phyloP scores from a whole-genome alignment of 2,329 filamentous ascomycete species.

The Pseudocercospora vitis region DNA sequence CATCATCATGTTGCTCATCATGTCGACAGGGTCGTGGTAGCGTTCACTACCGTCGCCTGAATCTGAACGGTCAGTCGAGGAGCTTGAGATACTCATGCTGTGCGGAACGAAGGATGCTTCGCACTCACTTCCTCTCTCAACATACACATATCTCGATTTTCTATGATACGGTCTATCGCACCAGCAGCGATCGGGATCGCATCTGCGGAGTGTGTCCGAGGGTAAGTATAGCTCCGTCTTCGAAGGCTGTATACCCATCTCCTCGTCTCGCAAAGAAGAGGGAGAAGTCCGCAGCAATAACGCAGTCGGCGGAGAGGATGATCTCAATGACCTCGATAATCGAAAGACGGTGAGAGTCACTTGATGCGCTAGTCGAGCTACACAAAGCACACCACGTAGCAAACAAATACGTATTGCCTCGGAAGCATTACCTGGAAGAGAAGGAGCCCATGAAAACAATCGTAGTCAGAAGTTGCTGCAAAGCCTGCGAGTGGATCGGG shows the following conservation, averaged over 20 bases:
- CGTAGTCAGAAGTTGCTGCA: not conserved
- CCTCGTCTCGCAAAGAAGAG: not conserved
- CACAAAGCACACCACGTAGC: slow-evolving; percentile 2
- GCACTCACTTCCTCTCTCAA: slow-evolving; percentile 26
- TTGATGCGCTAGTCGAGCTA: not conserved
- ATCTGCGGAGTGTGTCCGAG: slow-evolving; percentile 29
- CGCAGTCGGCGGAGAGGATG: not conserved
- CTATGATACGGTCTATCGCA: slow-evolving; percentile 26
- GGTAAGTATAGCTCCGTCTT: slow-evolving; percentile 30
- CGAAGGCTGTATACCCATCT: slow-evolving; percentile 32
- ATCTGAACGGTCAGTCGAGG: not conserved
- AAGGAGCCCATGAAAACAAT: slow-evolving; percentile 3
- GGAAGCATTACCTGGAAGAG: not conserved
- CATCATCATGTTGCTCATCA: slow-evolving; percentile 25
- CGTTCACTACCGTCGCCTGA: slow-evolving; percentile 26
- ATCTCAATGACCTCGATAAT: not conserved
- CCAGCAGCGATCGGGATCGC: slow-evolving; percentile 27
- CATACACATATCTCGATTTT: slow-evolving; percentile 28
- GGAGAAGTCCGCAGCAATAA: not conserved
- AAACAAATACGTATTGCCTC: not conserved
- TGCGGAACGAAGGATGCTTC: not conserved
- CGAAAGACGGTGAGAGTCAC: not conserved
- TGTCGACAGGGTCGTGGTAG: slow-evolving; percentile 29
- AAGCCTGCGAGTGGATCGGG: not conserved
- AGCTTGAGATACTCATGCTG: not conserved